Evolutionary conservation across 108 stramenopile genomes (phyloP).

Genomic region (Aurantiochytrium sp.): DNA sequence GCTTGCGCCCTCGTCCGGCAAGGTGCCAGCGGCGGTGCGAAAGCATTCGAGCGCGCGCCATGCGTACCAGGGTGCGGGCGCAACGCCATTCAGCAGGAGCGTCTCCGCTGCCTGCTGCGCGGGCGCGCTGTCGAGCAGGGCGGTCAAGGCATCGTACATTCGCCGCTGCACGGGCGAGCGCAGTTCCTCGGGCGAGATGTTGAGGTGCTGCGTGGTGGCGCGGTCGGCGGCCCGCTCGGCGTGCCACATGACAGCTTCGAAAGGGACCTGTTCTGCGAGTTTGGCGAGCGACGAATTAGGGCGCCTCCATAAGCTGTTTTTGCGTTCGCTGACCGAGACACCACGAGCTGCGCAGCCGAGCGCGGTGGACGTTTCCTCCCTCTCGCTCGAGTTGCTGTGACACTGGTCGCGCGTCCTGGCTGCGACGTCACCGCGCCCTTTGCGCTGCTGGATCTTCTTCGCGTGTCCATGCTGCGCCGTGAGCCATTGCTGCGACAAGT

Average conservation of each 20-base stretch:
- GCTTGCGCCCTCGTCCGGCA: neutral
- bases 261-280: neutral
- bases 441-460: too few relatives aligned
- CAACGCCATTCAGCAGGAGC: neutral
- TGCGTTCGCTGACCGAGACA: neutral
- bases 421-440: too few relatives aligned
- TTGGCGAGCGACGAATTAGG: neutral
- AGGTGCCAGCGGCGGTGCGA: neutral
- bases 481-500: too few relatives aligned
- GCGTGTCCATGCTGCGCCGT: too few relatives aligned
- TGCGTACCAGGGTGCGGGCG: neutral
- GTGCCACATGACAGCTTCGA: slow-evolving; percentile 3
- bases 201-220: neutral
- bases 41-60: neutral
- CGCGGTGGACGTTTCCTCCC: too few relatives aligned
- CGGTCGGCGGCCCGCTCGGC: neutral
- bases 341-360: neutral
- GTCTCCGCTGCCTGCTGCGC: neutral
- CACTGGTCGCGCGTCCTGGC: too few relatives aligned
- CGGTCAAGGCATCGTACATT: neutral
- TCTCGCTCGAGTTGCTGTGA: neutral
- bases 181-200: neutral
- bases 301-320: neutral
- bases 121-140: neutral
- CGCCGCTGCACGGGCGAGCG: neutral